phyloP scores from a whole-genome alignment of 2,329 filamentous ascomycete genomes.

The Aspergillus oerlinghausenensis region DNA sequence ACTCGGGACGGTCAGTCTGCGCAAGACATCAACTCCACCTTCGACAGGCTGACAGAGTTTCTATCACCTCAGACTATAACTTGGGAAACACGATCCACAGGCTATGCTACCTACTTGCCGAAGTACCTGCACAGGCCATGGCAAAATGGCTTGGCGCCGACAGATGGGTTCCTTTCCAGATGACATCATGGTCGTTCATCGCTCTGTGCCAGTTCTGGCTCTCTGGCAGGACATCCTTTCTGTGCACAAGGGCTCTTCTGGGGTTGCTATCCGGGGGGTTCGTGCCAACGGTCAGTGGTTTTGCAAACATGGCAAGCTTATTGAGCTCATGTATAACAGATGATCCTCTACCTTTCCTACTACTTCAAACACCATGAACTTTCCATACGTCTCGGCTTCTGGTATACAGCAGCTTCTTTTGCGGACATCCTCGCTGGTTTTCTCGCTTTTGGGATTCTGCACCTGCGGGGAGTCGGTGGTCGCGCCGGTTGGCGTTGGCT shows the following conservation, averaged over 20 bases:
- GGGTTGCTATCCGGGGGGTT: conserved; percentile 48
- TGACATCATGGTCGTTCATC: conserved; percentile 38
- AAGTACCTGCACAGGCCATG: conserved; percentile 55
- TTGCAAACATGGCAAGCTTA: not conserved
- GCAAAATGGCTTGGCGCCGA: conserved; percentile 52
- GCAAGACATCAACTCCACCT: not conserved
- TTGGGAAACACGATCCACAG: conserved; percentile 54
- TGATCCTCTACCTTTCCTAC: conserved; percentile 58
- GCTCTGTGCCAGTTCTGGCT: conserved; percentile 42
- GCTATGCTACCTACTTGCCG: conserved; percentile 48
- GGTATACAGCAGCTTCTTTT: conserved; percentile 32
- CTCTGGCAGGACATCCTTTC: conserved; percentile 39
- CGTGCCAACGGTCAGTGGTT: conserved; percentile 25
- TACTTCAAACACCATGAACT: conserved; percentile 67
- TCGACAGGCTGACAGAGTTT: not conserved
- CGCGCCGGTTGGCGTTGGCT: conserved; percentile 33
- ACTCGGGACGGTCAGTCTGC: conserved; percentile 19
- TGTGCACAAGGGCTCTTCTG: conserved; percentile 40
- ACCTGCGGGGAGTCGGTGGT: conserved; percentile 29
- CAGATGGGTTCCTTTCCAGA: conserved; percentile 53
- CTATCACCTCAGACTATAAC: conserved; percentile 18
- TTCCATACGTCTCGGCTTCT: conserved; percentile 41
- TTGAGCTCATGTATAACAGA: conserved; percentile 4
- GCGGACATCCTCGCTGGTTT: conserved; percentile 41
- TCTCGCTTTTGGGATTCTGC: conserved; percentile 39